Base-by-base conservation (phyloP, 2,329 filamentous ascomycete genomes). In the Aureobasidium sp. region DNA sequence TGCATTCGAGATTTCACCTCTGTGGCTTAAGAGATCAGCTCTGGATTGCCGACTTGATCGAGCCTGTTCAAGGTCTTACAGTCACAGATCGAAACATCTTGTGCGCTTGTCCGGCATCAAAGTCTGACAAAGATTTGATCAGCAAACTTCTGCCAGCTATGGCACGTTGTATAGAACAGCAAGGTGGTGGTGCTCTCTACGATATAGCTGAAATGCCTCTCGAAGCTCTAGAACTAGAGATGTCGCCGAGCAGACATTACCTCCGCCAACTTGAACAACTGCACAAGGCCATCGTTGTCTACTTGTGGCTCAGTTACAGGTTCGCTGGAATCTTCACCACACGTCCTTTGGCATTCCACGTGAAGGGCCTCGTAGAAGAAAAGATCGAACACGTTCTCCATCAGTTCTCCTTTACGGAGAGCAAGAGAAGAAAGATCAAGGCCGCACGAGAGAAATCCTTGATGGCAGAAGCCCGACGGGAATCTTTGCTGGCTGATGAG, bases 261-360 rank as follows among this genome's bases (percentile, higher is more conserved):
- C 79, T 99, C 12, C 77, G 79, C 61, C 75, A 79, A 9, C 78
- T 97, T 23, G 94, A 99, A 73, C 73, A 78, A 3, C 80, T 99
- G 17, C 94, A 99, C 76, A 89, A 90, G 69, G 80, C 85, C 32
- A 78, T 99, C 41, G 90, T 93, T 48, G 78, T 92, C 51, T 99
- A 97, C 71, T 81, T 96, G 1, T 99, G 94, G 94, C 80, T 99
- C 17, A 93, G 89, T 68, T 97, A 93, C 74, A 87, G 93, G 7
- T 96, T 93, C 73, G 81, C 85, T 3, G 89, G 90, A 53, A 81
- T 95, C 56, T 96, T 97, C 73, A 82, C 79, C 6, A 89, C 87
- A 66, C 84, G 93, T 68, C 79, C 79, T 0, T 79, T 96, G 47
- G 91, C 90, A 0, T 87, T 89, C 66, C 86, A 96, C 71, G 84